phyloP scores from a whole-genome alignment of 768 basidiomycete genomes.

The Cystofilobasidium macerans region DNA sequence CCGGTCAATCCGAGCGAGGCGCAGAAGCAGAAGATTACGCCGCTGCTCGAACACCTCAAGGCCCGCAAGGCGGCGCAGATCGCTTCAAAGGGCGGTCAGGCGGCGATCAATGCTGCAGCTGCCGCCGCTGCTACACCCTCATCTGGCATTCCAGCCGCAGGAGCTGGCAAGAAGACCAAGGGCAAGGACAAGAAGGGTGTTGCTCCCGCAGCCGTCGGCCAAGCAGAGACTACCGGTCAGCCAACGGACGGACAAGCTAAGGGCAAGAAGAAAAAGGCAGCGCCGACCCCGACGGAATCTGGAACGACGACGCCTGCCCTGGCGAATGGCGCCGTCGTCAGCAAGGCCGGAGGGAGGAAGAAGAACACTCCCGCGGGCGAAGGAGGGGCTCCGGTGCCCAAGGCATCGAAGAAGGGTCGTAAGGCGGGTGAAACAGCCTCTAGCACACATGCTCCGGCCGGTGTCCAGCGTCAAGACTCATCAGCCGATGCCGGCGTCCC shows the following conservation, averaged over 20 bases:
- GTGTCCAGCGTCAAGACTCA: no score
- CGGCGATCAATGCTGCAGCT: constrained; percentile 34
- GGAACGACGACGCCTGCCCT: background rate
- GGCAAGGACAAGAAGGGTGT: background rate
- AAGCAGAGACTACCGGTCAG: constrained; percentile 2
- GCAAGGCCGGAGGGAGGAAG: no score
- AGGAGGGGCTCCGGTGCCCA: no score
- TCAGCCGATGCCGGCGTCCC: no score
- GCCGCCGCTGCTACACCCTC: background rate
- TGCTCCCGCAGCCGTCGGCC: background rate
- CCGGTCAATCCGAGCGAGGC: constrained; percentile 26
- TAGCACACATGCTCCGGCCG: no score
- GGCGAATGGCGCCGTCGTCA: no score
- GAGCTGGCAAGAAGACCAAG: constrained; percentile 42
- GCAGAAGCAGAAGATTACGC: constrained; percentile 55
- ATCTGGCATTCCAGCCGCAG: constrained; percentile 13
- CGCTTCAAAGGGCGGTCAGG: constrained; percentile 1
- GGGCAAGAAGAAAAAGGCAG: constrained; percentile 28
- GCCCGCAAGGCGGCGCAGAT: constrained; percentile 50
- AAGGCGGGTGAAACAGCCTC: no score
- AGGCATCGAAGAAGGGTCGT: background rate
- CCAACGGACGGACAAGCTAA: constrained; percentile 7
- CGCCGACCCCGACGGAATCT: no score
- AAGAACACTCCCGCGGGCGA: no score
- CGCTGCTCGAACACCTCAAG: constrained; percentile 83